phyloP scores from a whole-genome alignment of 2,329 filamentous ascomycete genomes.

The Alternaria metachromatica region DNA sequence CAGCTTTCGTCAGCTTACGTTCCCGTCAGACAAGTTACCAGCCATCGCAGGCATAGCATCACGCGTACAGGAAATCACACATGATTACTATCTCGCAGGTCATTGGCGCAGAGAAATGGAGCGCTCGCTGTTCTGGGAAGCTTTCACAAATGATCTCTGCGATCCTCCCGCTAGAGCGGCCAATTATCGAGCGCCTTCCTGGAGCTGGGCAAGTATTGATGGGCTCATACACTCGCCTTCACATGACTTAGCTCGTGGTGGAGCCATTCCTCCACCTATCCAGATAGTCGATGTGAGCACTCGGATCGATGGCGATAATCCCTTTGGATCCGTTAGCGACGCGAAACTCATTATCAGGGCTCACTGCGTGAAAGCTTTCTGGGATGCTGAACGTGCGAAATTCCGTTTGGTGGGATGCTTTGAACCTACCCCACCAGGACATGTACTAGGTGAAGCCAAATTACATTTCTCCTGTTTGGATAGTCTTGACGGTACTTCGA shows the following conservation, averaged over 20 bases:
- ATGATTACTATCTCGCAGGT: background rate
- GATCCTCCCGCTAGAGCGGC: background rate
- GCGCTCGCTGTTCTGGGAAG: background rate
- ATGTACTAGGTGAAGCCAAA: fast-evolving
- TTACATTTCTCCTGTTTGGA: fast-evolving
- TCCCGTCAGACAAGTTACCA: background rate
- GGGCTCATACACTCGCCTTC: background rate
- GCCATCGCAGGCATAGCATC: background rate
- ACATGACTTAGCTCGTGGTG: fast-evolving
- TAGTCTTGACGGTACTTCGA: background rate
- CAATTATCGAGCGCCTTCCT: background rate
- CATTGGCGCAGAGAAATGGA: background rate
- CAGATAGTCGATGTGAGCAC: background rate
- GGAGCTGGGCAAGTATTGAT: background rate
- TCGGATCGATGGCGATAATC: background rate
- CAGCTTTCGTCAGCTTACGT: background rate
- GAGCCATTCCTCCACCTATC: background rate
- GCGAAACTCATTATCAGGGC: background rate
- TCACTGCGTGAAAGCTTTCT: background rate
- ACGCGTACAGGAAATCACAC: background rate
- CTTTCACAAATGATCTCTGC: no score
- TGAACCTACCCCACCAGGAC: background rate
- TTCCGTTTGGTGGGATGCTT: background rate
- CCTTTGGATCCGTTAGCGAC: background rate
- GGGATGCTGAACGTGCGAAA: fast-evolving